Base-by-base conservation (phyloP, 176 grass and related monocot genomes). In the Avena eriantha region DNA sequence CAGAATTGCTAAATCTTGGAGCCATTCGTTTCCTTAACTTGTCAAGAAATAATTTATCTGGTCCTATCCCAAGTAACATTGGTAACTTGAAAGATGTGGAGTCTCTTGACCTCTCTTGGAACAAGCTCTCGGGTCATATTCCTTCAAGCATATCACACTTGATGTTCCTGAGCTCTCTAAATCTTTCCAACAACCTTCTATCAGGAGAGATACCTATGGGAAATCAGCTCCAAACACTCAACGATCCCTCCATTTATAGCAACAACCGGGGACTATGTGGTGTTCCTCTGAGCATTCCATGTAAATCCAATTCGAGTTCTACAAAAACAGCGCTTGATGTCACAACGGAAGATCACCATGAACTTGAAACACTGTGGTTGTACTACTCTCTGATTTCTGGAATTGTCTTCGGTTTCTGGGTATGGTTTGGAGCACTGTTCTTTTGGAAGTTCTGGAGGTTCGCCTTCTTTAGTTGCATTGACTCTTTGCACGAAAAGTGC, bases 251-350 rank as follows among this genome's bases (percentile, higher is more conserved):
- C 15, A 87, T 82, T 45, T 87, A 87, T 8, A 76, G 31, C 14
- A 82, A 82, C 48, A 87, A 87, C 58, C 26, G 3, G 41, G 79
- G 58, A 5, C 79, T 87, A 0, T 82, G 86, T 55, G 86, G 86
- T 11, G n/a, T 45, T 39, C 34, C n/a, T n/a, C 19, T 82, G 33
- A 55, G 31, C 18, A 59, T 71, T 47, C n/a, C 23, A 31, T 75
- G 72, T 29, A 75, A 23, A 75, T 3, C 16, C 15, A 13, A 21
- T 49, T 47, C 41, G n/a, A 45, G 68, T 19, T 39, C 68, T 8
- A 11, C 35, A 11, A n/a, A n/a, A n/a, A 43, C 35, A 18, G 8
- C 16, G 4, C 35, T 39, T 2, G 35, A 70, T 43, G 35, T 10
- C 18, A 9, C 18, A 70, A 69, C 36, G 15, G 34, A 69, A 69